These are phyloP conservation scores for Talaromyces nanjingensis DNA, from an alignment of 495 filamentous ascomycete species.

Conservation along the genomic window DNA sequence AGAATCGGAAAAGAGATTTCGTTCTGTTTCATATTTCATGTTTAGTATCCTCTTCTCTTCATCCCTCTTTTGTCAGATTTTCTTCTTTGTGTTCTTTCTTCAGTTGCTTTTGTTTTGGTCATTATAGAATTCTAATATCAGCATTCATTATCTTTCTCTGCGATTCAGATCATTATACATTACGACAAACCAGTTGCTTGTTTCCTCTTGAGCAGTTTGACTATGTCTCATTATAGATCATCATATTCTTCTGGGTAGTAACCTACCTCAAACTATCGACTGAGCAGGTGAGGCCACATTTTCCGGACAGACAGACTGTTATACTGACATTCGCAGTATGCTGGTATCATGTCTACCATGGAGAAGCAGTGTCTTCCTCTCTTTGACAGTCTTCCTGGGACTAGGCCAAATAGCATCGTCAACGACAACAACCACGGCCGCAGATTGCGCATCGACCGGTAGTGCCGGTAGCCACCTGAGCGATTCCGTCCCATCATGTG, in stretches of 20 bases:
- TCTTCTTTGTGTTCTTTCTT: background rate
- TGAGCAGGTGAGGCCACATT: background rate
- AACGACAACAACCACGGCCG: background rate
- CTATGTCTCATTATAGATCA: constrained; percentile 7
- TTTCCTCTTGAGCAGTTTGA: background rate
- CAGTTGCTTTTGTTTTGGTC: background rate
- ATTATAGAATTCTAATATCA: constrained; percentile 2
- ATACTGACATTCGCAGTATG: constrained; percentile 28
- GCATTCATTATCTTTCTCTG: background rate
- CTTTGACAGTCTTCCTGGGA: background rate
- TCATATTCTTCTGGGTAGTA: constrained; percentile 4
- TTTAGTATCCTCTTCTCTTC: background rate
- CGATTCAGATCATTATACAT: background rate
- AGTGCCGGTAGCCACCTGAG: constrained; percentile 16
- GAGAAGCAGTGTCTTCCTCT: constrained; percentile 10
- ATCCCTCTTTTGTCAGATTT: background rate
- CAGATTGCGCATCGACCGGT: background rate
- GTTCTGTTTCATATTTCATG: constrained; percentile 4
- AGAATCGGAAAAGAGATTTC: background rate
- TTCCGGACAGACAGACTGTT: constrained; percentile 14
- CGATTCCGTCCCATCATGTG: constrained; percentile 54
- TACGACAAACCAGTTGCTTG: background rate
- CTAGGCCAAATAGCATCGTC: constrained; percentile 2
- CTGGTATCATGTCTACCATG: constrained; percentile 21
- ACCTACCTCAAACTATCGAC: background rate